Base-by-base conservation (phyloP, 2,329 filamentous ascomycete genomes). In the Sporothrix variecibatus region DNA sequence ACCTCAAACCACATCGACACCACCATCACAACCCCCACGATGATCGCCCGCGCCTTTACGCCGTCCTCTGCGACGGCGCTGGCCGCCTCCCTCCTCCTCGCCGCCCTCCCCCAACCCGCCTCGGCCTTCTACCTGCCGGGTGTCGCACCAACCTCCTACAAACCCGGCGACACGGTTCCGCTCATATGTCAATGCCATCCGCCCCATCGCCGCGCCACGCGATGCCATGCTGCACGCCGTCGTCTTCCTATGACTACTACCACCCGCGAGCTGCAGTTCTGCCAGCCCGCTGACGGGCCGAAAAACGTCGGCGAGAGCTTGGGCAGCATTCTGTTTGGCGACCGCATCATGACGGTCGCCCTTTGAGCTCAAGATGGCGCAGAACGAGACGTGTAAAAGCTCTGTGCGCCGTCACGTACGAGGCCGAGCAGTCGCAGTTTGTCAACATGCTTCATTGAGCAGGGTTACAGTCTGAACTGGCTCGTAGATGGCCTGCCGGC, bases 161-260 rank as follows among this genome's bases (percentile, higher is more conserved):
- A 93, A 79, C 85, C 86, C 71, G 93, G 91, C 80, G 93, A 96
- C 79, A 85, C 85, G 34, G 96, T 99, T 31, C 94, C 95, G 31
- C 89, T 99, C 68, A n/a, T 92, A 93, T 80, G 96, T 99, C 82
- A 99, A 99, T 85, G 92, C 92, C 81, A 92, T 99, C 79, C 96
- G 94, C 58, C 95, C 96, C 3, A 90, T 95, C 64, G 91, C 94
- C 64, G 92, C 93, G 58, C 87, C 89, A 75, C 87, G 89, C 77
- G 94, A 97, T 83, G 89, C 92, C 34, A 92, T 94, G 78, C 87
- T 98, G 56, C 94, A 94, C 81, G 97, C 95, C n/a, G 92, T 97
- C 72, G 91, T 98, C 79, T 93, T 93, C 95, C 4, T 99, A 93
- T 87, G 95, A 98, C 84, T 98, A 99, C 86, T 99, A 99, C 82